Evolutionary conservation across 2,329 filamentous ascomycete genomes (phyloP), one percentile per base, ranked within the genome.

Genomic region (Truncatella angustata): DNA sequence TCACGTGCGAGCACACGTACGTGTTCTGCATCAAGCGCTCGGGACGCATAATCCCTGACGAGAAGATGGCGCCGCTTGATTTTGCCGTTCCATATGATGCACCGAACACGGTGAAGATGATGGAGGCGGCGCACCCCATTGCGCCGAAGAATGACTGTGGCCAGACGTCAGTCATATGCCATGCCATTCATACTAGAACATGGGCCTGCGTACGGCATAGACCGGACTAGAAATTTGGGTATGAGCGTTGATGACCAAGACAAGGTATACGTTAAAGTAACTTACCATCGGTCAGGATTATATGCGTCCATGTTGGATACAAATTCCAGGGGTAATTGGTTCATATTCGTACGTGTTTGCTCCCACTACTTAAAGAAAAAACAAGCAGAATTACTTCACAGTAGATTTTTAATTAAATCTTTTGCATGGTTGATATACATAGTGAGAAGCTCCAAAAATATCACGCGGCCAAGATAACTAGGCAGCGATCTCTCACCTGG

Each of bases 101-200:
- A 47, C 73, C 77, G 44, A 80, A 65, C 63, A 76, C 78, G 59
- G 76, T 76, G 68, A 80, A 75, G 63, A 79, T 70, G 54, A 80
- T 79, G 64, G 77, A 70, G 36, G 67, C 66, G 26, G 66, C 60
- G 58, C 70, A 73, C 49, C 72, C 72, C 55, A 74, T 64, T 40
- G 70, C 70, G 34, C 72, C 70, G 56, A 74, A 71, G 0, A 89
- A 71, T 61, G 70, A 69, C 70, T 73, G 34, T 21, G n/a, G n/a
- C n/a, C n/a, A n/a, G n/a, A n/a, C n/a, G n/a, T n/a, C n/a, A n/a
- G n/a, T n/a, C n/a, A n/a, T n/a, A n/a, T n/a, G n/a, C n/a, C n/a
- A n/a, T n/a, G n/a, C n/a, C n/a, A n/a, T n/a, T n/a, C n/a, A n/a
- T n/a, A n/a, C n/a, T n/a, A n/a, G n/a, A n/a, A n/a, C n/a, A n/a